Conservation (phyloP, 352 stramenopile genomes). For the Globisporangium splendens region DNA sequence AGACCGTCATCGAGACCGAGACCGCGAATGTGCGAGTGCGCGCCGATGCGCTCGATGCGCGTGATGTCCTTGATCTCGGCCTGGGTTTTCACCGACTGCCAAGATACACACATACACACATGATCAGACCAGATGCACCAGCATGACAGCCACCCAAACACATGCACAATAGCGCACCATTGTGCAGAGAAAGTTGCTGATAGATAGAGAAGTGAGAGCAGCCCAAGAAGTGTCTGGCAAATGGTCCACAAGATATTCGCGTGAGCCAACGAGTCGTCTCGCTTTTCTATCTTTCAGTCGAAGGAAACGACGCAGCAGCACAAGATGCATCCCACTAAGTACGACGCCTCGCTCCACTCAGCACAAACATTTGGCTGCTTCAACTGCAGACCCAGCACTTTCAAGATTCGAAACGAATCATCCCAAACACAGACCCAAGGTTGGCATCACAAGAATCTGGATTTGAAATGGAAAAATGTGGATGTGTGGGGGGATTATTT, state of each 20-base stretch:
- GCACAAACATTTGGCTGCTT: no score
- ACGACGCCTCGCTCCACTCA: background rate
- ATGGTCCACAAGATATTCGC: background rate
- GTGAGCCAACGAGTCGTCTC: background rate
- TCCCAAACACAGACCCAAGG: no score
- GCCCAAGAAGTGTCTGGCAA: no score
- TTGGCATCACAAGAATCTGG: background rate
- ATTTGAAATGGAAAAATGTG: background rate
- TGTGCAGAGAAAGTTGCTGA: no score
- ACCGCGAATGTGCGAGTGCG: conserved; percentile 98
- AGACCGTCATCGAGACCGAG: conserved; percentile 97
- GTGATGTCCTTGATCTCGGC: conserved; percentile 96
- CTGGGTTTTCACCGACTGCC: conserved; percentile 72
- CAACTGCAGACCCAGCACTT: no score
- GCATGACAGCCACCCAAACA: no score
- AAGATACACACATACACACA: background rate
- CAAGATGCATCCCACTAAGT: background rate
- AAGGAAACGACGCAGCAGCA: background rate
- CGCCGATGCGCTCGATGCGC: conserved; percentile 97
- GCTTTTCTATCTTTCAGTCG: background rate
- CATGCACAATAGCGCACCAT: no score
- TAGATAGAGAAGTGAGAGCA: no score
- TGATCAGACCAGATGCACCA: background rate
- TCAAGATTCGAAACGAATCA: no score
- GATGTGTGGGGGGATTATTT: conserved; percentile 19